These are phyloP conservation scores for Fraxinus sp. DNA, from an alignment of 305 asterid genomes.

Conservation along the genomic window DNA sequence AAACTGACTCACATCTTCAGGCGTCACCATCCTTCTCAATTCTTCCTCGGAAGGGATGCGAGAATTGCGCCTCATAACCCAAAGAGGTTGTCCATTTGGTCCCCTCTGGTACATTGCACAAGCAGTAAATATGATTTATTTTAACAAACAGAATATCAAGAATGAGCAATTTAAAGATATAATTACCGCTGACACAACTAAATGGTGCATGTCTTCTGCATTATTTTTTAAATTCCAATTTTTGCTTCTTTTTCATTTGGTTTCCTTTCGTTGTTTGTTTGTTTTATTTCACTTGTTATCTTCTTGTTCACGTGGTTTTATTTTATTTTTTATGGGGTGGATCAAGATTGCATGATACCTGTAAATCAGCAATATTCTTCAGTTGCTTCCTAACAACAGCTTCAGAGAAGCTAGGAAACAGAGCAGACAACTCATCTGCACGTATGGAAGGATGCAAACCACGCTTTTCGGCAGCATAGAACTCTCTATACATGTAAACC, in stretches of 20 bases:
- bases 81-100: constrained; percentile 64
- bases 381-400: constrained; percentile 80
- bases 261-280: not conserved
- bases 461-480: constrained; percentile 76
- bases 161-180: constrained; percentile 18
- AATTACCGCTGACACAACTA: constrained; percentile 12
- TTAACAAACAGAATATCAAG: constrained; percentile 19
- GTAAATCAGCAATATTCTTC: constrained; percentile 83
- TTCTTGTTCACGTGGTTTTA: not conserved
- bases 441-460: constrained; percentile 80
- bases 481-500: constrained; percentile 86
- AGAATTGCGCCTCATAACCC: constrained; percentile 75
- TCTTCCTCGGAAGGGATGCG: constrained; percentile 91
- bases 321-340: not conserved
- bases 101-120: constrained; percentile 75
- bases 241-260: not conserved
- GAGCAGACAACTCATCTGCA: constrained; percentile 73
- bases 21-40: constrained; percentile 95
- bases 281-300: not conserved
- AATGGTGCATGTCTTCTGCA: constrained; percentile 5
- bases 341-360: constrained; percentile 44
- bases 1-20: constrained; percentile 67
- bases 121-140: constrained; percentile 21
- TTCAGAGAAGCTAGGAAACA: constrained; percentile 82
- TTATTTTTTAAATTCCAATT: constrained; percentile 5